Evolutionary conservation across 2,329 filamentous ascomycete genomes (phyloP).

Genomic region (Apiospora phragmitis): DNA sequence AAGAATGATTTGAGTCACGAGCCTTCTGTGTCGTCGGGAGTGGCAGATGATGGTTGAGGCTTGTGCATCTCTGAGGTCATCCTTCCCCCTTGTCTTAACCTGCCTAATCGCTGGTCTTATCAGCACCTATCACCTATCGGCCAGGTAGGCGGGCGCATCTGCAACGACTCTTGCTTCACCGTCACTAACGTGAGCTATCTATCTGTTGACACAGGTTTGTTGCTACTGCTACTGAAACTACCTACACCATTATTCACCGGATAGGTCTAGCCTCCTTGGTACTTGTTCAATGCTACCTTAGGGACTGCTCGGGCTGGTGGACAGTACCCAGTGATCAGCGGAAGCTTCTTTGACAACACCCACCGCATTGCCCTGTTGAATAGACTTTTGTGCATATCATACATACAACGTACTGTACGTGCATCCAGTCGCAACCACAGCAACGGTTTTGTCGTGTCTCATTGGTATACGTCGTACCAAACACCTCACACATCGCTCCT

Average conservation of each 20-base stretch:
- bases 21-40: background rate
- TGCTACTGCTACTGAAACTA: background rate
- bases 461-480: background rate
- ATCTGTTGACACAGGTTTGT: background rate
- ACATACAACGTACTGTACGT: background rate
- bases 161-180: constrained; percentile 3
- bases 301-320: background rate
- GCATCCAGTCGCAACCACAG: constrained; percentile 3
- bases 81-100: background rate
- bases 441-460: background rate
- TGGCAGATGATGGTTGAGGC: background rate
- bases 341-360: background rate
- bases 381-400: constrained; percentile 2
- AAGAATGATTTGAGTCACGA: background rate
- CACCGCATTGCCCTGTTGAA: background rate
- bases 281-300: background rate
- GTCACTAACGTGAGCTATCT: background rate
- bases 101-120: background rate
- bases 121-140: background rate
- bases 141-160: no score
- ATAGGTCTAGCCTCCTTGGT: background rate
- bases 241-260: background rate
- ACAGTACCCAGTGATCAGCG: background rate
- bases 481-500: background rate
- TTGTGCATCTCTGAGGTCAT: background rate